These are phyloP conservation scores for Fusarium torreyae DNA, from an alignment of 2,329 filamentous ascomycete genomes.

Conservation along the genomic window DNA sequence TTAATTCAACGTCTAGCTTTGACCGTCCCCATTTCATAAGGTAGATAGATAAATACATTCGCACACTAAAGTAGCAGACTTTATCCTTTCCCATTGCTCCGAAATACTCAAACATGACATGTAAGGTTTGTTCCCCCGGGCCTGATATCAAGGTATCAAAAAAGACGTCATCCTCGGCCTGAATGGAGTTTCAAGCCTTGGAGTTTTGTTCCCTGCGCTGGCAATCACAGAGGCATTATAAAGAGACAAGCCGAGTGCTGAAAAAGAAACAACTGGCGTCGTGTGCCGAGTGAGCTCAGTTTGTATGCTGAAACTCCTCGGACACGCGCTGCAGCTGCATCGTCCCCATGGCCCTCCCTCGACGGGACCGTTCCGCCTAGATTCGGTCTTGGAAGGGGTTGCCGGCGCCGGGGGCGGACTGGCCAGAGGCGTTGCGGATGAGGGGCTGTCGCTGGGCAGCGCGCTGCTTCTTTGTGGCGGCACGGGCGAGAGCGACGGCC, in stretches of 20 bases:
- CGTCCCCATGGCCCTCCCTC: constrained; percentile 31
- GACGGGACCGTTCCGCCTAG: constrained; percentile 47
- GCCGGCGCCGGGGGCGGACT: constrained; percentile 36
- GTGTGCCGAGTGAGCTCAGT: constrained; percentile 1
- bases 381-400: constrained; percentile 59
- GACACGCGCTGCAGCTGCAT: constrained; percentile 39
- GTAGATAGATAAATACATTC: constrained; percentile 45
- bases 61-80: constrained; percentile 45
- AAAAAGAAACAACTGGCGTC: constrained; percentile 1
- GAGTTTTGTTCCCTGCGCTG: constrained; percentile 22
- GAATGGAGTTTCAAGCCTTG: constrained; percentile 22
- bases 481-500: constrained; percentile 65
- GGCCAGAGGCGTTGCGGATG: constrained; percentile 53
- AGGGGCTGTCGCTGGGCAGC: constrained; percentile 56
- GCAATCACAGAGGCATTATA: constrained; percentile 27
- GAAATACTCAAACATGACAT: constrained; percentile 47
- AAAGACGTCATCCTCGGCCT: constrained; percentile 41
- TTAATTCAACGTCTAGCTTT: constrained; percentile 45
- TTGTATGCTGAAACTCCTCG: constrained; percentile 31
- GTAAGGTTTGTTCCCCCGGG: constrained; percentile 37
- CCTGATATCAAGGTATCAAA: constrained; percentile 48
- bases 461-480: constrained; percentile 62
- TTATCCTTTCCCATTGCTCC: constrained; percentile 47
- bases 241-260: constrained; percentile 16
- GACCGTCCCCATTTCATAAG: constrained; percentile 31